phyloP scores from a whole-genome alignment of 164 flowering plant species.

The Sextonia rubra region DNA sequence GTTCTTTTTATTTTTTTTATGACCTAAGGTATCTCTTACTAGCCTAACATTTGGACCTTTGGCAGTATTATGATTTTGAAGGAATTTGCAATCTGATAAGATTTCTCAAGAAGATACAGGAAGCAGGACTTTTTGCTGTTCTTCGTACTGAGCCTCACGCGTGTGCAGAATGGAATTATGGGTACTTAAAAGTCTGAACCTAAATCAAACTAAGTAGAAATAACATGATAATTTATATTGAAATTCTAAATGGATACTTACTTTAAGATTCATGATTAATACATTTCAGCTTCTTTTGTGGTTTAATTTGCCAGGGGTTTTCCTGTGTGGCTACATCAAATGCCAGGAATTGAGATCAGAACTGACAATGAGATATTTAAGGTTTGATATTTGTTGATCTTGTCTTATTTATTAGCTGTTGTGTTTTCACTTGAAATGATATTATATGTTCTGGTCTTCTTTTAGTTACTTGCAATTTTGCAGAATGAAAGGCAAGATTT shows the following conservation, averaged over 20 bases:
- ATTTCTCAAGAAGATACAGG: conserved; percentile 52
- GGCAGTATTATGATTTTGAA: conserved; percentile 61
- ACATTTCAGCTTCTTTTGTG: neutral
- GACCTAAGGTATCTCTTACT: too few species aligned
- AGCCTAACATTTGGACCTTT: too few species aligned
- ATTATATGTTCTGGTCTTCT: conserved; percentile 24
- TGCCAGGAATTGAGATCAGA: conserved; percentile 35
- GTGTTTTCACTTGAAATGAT: neutral
- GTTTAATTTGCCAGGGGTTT: conserved; percentile 1
- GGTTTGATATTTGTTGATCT: conserved; percentile 19
- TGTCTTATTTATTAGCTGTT: too few species aligned
- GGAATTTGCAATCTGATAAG: conserved; percentile 52
- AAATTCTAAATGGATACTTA: too few species aligned
- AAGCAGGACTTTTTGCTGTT: conserved; percentile 51
- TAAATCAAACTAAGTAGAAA: too few species aligned
- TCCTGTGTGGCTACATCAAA: conserved; percentile 46
- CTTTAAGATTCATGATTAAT: neutral
- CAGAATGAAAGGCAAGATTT: conserved; percentile 18
- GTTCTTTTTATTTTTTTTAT: too few species aligned
- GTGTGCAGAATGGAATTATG: conserved; percentile 84
- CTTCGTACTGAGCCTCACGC: conserved; percentile 74
- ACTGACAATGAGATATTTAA: conserved; percentile 35
- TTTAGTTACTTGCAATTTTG: conserved; percentile 27
- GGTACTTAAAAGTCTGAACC: conserved; percentile 28
- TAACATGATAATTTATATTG: too few species aligned